Evolutionary conservation across 2,329 filamentous ascomycete genomes (phyloP), one percentile per base, ranked within the genome.

Genomic region (Septoria linicola): DNA sequence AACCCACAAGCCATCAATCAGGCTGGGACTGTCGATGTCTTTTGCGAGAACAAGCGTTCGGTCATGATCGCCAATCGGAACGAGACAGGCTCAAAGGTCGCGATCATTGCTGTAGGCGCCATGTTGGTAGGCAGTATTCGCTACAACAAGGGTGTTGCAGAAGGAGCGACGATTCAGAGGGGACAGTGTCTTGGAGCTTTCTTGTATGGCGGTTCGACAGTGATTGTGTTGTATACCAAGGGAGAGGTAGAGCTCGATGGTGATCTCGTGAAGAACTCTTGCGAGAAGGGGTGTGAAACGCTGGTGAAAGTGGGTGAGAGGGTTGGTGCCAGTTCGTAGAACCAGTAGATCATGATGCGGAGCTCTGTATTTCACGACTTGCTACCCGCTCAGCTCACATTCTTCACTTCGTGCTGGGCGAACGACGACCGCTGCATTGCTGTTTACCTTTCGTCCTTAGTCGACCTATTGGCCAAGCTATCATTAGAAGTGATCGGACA

Each of bases 61-160:
- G 69, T 74, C 25, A 73, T 73, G 72, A 50, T 67, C 31, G 41
- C 73, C 21, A 57, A 63, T 23, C 63, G 70, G 1, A 49, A 46
- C 1, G 57, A 51, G 1, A 70, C 65, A 1, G 63, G 63, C 1
- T 51, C 58, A 8, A 62, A 57, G 0, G 59, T 74, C 13, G 70
- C 68, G 0, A 54, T 74, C 20, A 58, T 74, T 13, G 72, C 72
- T 3, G 70, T 74, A 1, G 72, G 72, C 7, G 72, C 72, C 2
- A 74, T 74, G 72, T 61, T 74, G 19, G 72, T 74, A 0, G 72
- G 72, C 2, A 70, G 65, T 17, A 73, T 74, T 54, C 66, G 66
- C 37, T 73, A 73, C 50, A 65, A 70, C n/a, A 43, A 57, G 11
- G 72, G 66, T 20, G 59, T 72, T n/a, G 59, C 62, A 20, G 41